Base-by-base conservation (phyloP, 2,329 filamentous ascomycete genomes). In the Rachicladosporium sp. region DNA sequence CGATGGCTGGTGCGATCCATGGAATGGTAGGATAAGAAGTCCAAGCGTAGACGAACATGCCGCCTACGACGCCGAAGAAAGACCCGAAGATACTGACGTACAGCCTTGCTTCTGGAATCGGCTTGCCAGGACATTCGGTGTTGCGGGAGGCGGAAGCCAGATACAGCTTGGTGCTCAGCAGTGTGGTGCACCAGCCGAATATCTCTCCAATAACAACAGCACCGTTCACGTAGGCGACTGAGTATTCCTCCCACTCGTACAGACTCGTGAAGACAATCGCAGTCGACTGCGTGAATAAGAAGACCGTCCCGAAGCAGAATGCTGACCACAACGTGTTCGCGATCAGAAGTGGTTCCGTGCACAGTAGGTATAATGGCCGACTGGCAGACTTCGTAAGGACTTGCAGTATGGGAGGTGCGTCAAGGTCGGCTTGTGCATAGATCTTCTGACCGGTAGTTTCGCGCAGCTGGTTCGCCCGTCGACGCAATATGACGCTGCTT, bases 31-130 rank as follows among this genome's bases (percentile, higher is more conserved):
- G 47, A 33, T 61, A 68, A 2, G 60, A 58, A 1, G 67, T 66
- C 69, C 69, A 73, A 0, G 59, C 70, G 43, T 71, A 73, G 27
- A 63, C 58, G 44, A 73, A 70, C 55, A 72, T 61, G 10, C 70
- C 70, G 1, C 62, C 68, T 0, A 59, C 54, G 29, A 70, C 60
- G 2, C 66, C 66, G 21, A 70, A 23, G 33, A 71, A 66, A 2
- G 63, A 64, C 1, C 54, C 65, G 2, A 61, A 54, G 8, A 68
- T 58, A 36, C 54, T 59, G 32, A 67, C 50, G 44, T 68, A 68
- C 0, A 70, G 54, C 8, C 66, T 56, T 0, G 64, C 64, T 50
- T 71, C 67, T 1, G 66, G 66, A 13, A 63, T 59, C 9, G 61
- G 60, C 3, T 45, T 43, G 10, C 57, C 56, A 0, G 60, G 59